phyloP scores from a whole-genome alignment of 2,329 filamentous ascomycete species.

The Akanthomyces lecanii region DNA sequence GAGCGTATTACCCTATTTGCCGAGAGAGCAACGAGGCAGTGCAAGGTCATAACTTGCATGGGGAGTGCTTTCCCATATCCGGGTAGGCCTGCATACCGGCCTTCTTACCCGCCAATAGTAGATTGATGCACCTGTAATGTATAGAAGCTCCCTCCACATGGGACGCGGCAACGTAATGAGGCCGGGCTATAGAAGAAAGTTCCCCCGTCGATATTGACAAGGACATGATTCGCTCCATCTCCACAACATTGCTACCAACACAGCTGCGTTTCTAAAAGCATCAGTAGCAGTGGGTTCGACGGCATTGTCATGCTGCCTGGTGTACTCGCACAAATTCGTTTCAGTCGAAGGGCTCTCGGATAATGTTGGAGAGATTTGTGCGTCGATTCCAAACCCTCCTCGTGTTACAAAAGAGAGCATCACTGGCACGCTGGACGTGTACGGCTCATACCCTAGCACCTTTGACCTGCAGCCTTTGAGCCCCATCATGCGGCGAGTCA shows the following conservation, averaged over 20 bases:
- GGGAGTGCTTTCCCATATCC: neutral
- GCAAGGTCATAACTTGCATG: neutral
- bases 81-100: neutral
- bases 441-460: constrained; percentile 2
- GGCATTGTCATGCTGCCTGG: neutral
- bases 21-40: neutral
- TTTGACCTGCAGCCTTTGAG: neutral
- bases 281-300: neutral
- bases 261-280: neutral
- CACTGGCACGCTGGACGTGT: neutral
- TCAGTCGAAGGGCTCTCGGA: neutral
- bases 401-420: neutral
- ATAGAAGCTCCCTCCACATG: neutral
- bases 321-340: neutral
- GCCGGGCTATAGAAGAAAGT: neutral
- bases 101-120: constrained; percentile 7
- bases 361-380: too few relatives aligned
- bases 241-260: neutral
- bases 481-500: neutral
- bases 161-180: neutral
- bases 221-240: constrained; percentile 3
- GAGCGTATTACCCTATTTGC: neutral
- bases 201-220: neutral
- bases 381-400: too few relatives aligned
- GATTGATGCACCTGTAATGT: neutral